Base-by-base conservation (phyloP, 345 rosid genomes). In the Erodium maritimum region DNA sequence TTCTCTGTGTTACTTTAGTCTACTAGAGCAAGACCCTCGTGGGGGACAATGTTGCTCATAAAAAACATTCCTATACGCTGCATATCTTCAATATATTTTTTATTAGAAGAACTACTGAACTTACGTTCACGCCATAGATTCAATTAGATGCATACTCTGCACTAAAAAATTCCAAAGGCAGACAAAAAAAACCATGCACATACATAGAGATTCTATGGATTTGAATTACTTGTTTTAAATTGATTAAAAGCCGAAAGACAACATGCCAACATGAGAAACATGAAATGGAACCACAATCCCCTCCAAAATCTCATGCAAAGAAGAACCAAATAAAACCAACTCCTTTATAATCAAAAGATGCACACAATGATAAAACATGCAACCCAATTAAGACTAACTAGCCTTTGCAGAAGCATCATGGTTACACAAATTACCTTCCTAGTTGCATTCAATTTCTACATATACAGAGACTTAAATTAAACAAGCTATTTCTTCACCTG, bases 401-500 rank as follows among this genome's bases (percentile, higher is more conserved):
- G 46, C 13, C 46, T 37, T 5, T 5, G 46, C 46, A 37, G 52
- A 22, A 10, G 54, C 17, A 25, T 25, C 33, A 25, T 25, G 33
- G 33, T 25, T 25, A 25, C 33, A 25, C 33, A 25, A 25, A 25
- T 25, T 25, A 2, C 33, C 7, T 2, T 3, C 33, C 33, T 25
- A 25, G 33, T 7, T 2, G 33, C 33, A 3, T 25, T 25, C 33
- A 7, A 25, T 25, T 25, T 25, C 33, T 25, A 25, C 33, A 25
- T 37, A 37, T 4, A 12, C 46, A 37, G 52, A 22, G 8, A 62
- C 17, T 17, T 21, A n/a, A 17, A 42, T 5, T 17, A 42, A 16
- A 5, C 23, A 13, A 22, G 54, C 17, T 29, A 48, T 22, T 21
- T 23, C n/a, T 60, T 24, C 1, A 63, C 67, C 67, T 5, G 61